phyloP scores from a whole-genome alignment of 75 land plant genomes.

The Pinus tabuliformis region DNA sequence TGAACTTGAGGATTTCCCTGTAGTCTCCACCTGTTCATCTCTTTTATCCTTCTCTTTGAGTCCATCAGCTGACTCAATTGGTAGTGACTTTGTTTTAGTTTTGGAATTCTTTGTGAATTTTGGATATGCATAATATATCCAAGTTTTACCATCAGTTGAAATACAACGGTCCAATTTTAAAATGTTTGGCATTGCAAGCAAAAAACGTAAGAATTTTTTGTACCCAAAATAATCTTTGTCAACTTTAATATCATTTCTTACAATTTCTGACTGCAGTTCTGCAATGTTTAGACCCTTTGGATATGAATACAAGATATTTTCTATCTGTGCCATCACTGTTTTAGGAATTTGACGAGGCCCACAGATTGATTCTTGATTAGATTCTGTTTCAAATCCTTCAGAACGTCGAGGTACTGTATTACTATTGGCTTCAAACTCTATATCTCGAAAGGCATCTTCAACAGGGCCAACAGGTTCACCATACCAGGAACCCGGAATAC shows the following conservation, averaged over 20 bases:
- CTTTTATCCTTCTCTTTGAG: background rate
- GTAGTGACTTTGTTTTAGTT: background rate
- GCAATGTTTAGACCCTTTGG: conserved; percentile 39
- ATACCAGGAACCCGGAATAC: conserved; percentile 51
- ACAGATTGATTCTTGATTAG: conserved; percentile 16
- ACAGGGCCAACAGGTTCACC: conserved; percentile 38
- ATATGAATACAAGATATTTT: conserved; percentile 28
- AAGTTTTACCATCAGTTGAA: conserved; percentile 15
- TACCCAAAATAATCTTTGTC: conserved; percentile 59
- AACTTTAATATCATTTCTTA: conserved; percentile 17
- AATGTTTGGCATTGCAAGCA: conserved; percentile 39
- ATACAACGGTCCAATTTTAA: conserved; percentile 14
- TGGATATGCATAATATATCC: conserved; percentile 11
- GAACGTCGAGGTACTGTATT: conserved; percentile 5
- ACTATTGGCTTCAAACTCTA: background rate
- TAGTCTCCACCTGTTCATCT: background rate
- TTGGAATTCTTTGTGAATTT: conserved; percentile 13
- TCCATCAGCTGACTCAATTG: background rate
- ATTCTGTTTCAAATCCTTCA: conserved; percentile 17
- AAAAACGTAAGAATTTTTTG: conserved; percentile 46
- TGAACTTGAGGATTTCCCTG: background rate
- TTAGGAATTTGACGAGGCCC: conserved; percentile 36
- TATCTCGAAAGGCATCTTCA: conserved; percentile 35
- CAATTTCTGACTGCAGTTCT: conserved; percentile 33
- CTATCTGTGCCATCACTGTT: conserved; percentile 24